phyloP scores from a whole-genome alignment of 768 basidiomycete genomes.

The Tricholoma saponaceum region DNA sequence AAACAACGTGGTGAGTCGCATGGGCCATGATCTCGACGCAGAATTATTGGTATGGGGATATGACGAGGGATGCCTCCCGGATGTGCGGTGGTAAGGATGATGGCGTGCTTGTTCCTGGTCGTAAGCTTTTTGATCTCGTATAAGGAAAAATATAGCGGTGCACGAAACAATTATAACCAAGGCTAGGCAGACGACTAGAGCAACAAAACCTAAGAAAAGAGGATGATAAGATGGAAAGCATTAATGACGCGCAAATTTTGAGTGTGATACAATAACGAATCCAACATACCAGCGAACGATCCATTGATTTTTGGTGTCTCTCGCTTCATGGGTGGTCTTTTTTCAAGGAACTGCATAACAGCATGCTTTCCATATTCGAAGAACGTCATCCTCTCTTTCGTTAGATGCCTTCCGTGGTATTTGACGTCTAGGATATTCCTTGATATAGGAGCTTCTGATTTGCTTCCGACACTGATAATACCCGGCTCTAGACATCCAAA shows the following conservation, averaged over 20 bases:
- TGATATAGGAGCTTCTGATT: constrained; percentile 2
- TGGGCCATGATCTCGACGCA: constrained; percentile 2
- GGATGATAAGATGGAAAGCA: not conserved
- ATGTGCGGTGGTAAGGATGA: constrained; percentile 13
- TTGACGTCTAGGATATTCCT: not conserved
- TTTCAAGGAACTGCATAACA: not conserved
- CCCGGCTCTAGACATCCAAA: not conserved
- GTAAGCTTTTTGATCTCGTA: constrained; percentile 44
- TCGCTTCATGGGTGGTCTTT: constrained; percentile 18
- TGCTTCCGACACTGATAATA: not conserved
- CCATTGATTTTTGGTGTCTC: constrained; percentile 46
- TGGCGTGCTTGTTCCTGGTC: constrained; percentile 32
- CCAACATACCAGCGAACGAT: constrained; percentile 42
- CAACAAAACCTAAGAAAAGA: constrained; percentile 49
- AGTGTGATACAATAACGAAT: not conserved
- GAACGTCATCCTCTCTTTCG: not conserved
- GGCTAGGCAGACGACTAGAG: constrained; percentile 50
- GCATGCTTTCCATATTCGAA: constrained; percentile 2
- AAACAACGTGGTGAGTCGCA: constrained; percentile 3
- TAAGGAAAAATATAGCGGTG: constrained; percentile 51
- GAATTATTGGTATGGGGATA: constrained; percentile 1
- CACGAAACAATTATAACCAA: constrained; percentile 51
- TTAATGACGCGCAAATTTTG: not conserved
- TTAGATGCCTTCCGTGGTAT: not conserved
- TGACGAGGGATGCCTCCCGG: constrained; percentile 10